Evolutionary conservation across 306 rosid species (phyloP).

Genomic region (Vicia sativa): DNA sequence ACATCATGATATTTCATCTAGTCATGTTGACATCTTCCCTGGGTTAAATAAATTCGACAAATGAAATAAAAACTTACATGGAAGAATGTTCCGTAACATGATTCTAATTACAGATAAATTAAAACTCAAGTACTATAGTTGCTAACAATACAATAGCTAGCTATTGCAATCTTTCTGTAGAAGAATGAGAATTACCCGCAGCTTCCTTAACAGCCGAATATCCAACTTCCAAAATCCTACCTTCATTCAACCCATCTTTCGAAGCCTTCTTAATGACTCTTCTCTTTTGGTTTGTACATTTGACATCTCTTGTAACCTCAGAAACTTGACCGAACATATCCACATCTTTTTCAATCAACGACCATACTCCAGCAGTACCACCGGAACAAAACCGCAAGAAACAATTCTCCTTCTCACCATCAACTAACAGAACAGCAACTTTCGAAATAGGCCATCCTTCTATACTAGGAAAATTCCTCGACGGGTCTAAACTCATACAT

Average conservation of each 20-base stretch:
- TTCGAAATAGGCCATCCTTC: slow-evolving; percentile 77
- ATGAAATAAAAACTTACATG: background rate
- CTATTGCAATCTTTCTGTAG: slow-evolving; percentile 1
- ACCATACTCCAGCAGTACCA: slow-evolving; percentile 72
- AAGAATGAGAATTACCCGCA: slow-evolving; percentile 55
- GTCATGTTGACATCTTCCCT: background rate
- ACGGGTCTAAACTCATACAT: slow-evolving; percentile 54
- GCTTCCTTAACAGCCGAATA: slow-evolving; percentile 67
- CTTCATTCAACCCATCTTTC: slow-evolving; percentile 44
- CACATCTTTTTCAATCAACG: slow-evolving; percentile 63
- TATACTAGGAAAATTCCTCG: slow-evolving; percentile 51
- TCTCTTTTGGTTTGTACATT: slow-evolving; percentile 42
- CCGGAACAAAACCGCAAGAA: slow-evolving; percentile 48
- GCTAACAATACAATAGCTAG: slow-evolving; percentile 19
- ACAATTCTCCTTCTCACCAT: slow-evolving; percentile 62
- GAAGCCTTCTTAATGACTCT: slow-evolving; percentile 49
- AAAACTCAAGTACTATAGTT: background rate
- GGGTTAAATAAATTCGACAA: slow-evolving; percentile 1
- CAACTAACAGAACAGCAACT: slow-evolving; percentile 67
- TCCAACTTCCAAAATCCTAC: slow-evolving; percentile 57
- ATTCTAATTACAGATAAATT: slow-evolving; percentile 23
- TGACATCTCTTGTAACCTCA: slow-evolving; percentile 39
- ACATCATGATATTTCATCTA: background rate
- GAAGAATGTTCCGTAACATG: slow-evolving; percentile 8
- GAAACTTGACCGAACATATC: slow-evolving; percentile 42